Conservation (phyloP, 805 yeast genomes). For the Kuraishia borneana region DNA sequence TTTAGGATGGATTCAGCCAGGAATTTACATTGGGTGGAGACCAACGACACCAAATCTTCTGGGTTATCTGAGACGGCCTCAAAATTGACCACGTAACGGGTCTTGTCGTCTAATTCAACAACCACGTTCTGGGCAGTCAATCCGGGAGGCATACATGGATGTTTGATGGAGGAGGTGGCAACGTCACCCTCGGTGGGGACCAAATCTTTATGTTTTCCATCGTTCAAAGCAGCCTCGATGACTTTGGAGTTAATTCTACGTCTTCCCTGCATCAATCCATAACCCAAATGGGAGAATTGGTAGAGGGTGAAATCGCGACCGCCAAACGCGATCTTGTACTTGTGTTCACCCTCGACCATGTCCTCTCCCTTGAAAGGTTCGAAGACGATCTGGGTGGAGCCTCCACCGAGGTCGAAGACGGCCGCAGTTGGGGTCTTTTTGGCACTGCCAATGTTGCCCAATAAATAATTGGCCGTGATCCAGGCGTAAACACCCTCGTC, state of each 20-base stretch:
- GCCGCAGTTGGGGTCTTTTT: slow-evolving; percentile 84
- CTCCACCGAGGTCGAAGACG: slow-evolving; percentile 96
- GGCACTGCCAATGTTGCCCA: slow-evolving; percentile 85
- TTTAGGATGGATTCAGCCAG: slow-evolving; percentile 74
- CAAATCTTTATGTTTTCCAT: slow-evolving; percentile 14
- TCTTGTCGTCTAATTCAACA: slow-evolving; percentile 38
- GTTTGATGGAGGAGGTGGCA: slow-evolving; percentile 29
- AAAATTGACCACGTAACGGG: slow-evolving; percentile 20
- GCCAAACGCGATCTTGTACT: slow-evolving; percentile 72
- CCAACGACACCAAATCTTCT: slow-evolving; percentile 22
- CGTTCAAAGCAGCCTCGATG: slow-evolving; percentile 36
- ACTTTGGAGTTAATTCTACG: slow-evolving; percentile 63
- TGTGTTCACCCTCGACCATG: slow-evolving; percentile 83
- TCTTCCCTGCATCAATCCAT: slow-evolving; percentile 92
- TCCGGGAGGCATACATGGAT: slow-evolving; percentile 89
- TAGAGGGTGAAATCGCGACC: slow-evolving; percentile 70
- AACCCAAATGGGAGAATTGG: slow-evolving; percentile 92
- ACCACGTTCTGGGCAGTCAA: slow-evolving; percentile 43
- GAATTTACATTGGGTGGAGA: slow-evolving; percentile 78
- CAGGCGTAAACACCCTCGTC: slow-evolving; percentile 99
- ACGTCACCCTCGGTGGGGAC: slow-evolving; percentile 23
- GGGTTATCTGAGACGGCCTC: slow-evolving; percentile 16
- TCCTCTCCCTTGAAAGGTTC: slow-evolving; percentile 66
- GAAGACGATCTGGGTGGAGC: slow-evolving; percentile 96
- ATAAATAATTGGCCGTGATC: slow-evolving; percentile 89